Evolutionary conservation across 371 early-diverging fungal species (phyloP), one percentile per base, ranked within the genome.

Genomic region (Mucor circinelloides): DNA sequence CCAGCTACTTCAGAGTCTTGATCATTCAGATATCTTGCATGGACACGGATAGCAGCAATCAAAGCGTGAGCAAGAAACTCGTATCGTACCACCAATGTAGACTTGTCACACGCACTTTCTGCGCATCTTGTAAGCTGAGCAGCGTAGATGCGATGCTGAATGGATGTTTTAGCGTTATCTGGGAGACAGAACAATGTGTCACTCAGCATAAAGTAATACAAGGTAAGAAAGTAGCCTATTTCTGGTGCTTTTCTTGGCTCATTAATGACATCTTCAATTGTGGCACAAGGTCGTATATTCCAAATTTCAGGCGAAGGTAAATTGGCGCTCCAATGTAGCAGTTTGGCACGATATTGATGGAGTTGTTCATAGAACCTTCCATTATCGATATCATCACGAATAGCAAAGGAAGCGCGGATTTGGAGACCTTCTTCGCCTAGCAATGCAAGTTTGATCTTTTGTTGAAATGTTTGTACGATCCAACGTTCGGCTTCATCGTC

Each of bases 391-490:
- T 67, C 48, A 28, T 28, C 25, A 12, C 38, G 48, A 19, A 61
- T 31, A 0, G 48, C 1, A 57, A 54, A 56, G 8, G 57, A 55
- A 25, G 57, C 62, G 1, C 58, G 61, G 4, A 72, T 64, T 9
- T 67, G 68, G 6, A 74, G 61, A 8, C 67, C 71, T 40, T 68
- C 54, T 62, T 74, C 74, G 25, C 50, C 50, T 30, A 74, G 59
- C 2, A 67, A n/a, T 10, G 56, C 6, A 2, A 74, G 38, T 15
- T 54, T 60, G 13, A 63, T 50, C 6, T 60, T 48, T 57, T 64
- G 67, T 19, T 50, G 25, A 36, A 64, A 71, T 3, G 34, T 58
- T 8, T 17, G 12, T 3, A 70, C 23, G 5, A 65, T 31, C n/a
- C 17, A 57, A 1, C 32, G 38, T n/a, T 74, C 71, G 15, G 68